A percentile compares a stretch with the other conserved stretches of the same genome.
Evolutionary conservation across 495 filamentous ascomycete genomes (phyloP).

Genomic region (Parathielavia appendiculata): DNA sequence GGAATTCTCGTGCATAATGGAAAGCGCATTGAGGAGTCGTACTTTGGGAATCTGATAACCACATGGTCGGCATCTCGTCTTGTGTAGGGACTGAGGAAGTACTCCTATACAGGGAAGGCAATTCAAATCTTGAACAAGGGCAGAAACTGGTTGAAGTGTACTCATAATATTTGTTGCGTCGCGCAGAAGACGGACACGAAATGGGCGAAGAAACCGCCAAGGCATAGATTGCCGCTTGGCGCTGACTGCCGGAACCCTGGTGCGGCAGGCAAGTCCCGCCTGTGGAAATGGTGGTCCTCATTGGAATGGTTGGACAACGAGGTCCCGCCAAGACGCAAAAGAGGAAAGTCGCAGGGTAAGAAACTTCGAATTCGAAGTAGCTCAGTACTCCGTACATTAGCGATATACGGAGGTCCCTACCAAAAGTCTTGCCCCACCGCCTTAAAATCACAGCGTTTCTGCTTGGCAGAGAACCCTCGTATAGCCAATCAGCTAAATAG

Average conservation of each 20-base stretch:
- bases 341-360: too few relatives aligned
- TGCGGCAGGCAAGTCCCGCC: constrained; percentile 8
- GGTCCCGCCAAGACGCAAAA: too few relatives aligned
- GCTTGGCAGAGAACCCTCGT: too few relatives aligned
- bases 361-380: too few relatives aligned
- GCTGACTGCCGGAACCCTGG: constrained; percentile 8
- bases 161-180: background rate
- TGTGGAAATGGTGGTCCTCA: background rate
- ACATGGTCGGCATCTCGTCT: constrained; percentile 60
- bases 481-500: too few relatives aligned
- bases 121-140: background rate
- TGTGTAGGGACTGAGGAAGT: background rate
- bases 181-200: constrained; percentile 9
- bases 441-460: too few relatives aligned
- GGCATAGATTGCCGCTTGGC: constrained; percentile 10
- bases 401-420: too few relatives aligned
- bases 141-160: background rate
- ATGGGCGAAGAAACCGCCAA: background rate
- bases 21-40: constrained; percentile 32
- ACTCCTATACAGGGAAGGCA: background rate
- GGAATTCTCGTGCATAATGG: background rate
- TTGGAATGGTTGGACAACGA: background rate
- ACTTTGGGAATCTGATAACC: constrained; percentile 96
- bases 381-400: too few relatives aligned
- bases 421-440: too few relatives aligned